A percentile compares a stretch with the other conserved stretches of the same genome.
phyloP scores from a whole-genome alignment of 257 asterid genomes.

The Capsicum chinense region DNA sequence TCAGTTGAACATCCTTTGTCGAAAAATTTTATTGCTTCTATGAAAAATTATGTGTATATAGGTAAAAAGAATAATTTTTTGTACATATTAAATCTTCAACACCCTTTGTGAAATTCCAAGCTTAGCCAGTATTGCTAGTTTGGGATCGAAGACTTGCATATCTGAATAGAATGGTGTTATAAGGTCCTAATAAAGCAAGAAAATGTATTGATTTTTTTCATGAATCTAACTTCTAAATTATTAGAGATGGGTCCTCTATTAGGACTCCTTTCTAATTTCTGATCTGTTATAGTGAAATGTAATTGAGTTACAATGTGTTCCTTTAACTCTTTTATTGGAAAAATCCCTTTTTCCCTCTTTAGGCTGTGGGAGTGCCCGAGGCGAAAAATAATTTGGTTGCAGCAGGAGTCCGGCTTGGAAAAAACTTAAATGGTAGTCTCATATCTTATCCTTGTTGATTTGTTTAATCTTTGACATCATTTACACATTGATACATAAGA shows the following conservation, averaged over 20 bases:
- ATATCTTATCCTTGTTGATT: slow-evolving; percentile 1
- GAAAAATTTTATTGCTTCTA: not conserved
- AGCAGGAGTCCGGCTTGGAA: not conserved
- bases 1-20: not conserved
- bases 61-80: not conserved
- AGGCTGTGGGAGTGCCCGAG: slow-evolving; percentile 15
- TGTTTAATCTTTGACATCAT: slow-evolving; percentile 15
- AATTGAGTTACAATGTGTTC: slow-evolving; percentile 3
- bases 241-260: not conserved
- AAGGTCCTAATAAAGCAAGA: slow-evolving; percentile 17
- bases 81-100: not conserved
- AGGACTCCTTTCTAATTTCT: not conserved
- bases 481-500: slow-evolving; percentile 2
- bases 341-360: not conserved
- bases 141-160: not conserved
- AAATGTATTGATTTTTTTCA: not conserved
- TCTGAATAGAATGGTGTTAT: not conserved
- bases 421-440: slow-evolving; percentile 20
- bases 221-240: not conserved
- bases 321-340: not conserved
- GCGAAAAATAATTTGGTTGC: slow-evolving; percentile 13
- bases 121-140: not conserved
- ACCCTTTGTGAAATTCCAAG: not conserved
- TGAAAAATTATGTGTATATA: not conserved
- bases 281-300: not conserved